Conservation (phyloP, 495 filamentous ascomycete genomes). For the Neurospora sublineolata region DNA sequence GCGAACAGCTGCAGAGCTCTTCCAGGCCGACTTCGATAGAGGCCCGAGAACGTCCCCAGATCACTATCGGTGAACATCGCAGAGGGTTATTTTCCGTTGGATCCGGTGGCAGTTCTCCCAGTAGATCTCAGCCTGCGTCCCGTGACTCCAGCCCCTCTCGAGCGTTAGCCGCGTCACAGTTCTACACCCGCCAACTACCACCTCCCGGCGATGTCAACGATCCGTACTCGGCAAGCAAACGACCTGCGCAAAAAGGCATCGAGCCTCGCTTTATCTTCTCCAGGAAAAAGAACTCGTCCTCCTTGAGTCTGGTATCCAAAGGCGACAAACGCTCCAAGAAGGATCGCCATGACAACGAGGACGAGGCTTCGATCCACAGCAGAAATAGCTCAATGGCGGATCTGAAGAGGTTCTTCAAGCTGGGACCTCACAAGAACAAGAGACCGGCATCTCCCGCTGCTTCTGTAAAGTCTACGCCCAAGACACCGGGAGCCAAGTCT, state of each 20-base stretch:
- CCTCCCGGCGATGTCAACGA: slow-evolving; percentile 76
- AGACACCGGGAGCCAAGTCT: slow-evolving; percentile 43
- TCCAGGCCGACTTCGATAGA: slow-evolving; percentile 32
- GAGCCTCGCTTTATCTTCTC: slow-evolving; percentile 80
- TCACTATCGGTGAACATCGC: slow-evolving; percentile 36
- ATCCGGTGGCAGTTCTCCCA: slow-evolving; percentile 38
- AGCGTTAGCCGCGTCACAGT: slow-evolving; percentile 42
- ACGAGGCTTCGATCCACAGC: slow-evolving; percentile 27
- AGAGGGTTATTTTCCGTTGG: slow-evolving; percentile 65
- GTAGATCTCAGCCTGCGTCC: slow-evolving; percentile 56
- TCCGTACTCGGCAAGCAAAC: slow-evolving; percentile 74
- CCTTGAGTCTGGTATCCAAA: slow-evolving; percentile 27
- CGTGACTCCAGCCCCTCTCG: slow-evolving; percentile 54
- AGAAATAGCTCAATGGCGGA: slow-evolving; percentile 85
- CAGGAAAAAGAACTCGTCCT: slow-evolving; percentile 40
- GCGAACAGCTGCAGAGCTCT: slow-evolving; percentile 14
- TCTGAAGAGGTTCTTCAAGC: slow-evolving; percentile 82
- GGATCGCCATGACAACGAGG: slow-evolving; percentile 34
- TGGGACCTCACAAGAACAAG: slow-evolving; percentile 49
- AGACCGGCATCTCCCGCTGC: slow-evolving; percentile 48
- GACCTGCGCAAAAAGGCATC: slow-evolving; percentile 58
- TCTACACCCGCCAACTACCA: slow-evolving; percentile 57
- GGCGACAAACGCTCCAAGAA: slow-evolving; percentile 23
- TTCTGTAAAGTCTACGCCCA: slow-evolving; percentile 40
- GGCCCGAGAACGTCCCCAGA: slow-evolving; percentile 23